These are phyloP conservation scores for Circinella umbellata DNA, from an alignment of 371 early-diverging fungal species.

Conservation along the genomic window DNA sequence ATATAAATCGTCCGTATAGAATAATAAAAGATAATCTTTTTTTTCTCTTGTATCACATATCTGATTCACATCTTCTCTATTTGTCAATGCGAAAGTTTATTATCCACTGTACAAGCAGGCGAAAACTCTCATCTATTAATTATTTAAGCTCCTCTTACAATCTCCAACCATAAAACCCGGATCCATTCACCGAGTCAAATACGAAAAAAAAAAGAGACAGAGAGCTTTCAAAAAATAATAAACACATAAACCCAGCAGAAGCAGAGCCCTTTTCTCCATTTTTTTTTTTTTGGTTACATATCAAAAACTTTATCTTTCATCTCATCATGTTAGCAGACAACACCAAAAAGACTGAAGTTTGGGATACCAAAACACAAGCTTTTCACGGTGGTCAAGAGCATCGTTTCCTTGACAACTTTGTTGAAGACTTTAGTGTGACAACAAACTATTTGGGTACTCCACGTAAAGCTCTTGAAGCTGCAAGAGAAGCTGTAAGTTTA, in stretches of 20 bases:
- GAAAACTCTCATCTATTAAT: too few species aligned
- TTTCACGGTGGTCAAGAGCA: conserved; percentile 92
- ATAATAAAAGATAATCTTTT: not conserved
- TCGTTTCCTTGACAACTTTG: conserved; percentile 77
- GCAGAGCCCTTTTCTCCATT: not conserved
- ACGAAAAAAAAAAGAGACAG: not conserved
- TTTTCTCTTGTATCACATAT: not conserved
- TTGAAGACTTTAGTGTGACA: conserved; percentile 89
- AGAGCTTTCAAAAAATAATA: too few species aligned
- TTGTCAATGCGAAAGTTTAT: too few species aligned
- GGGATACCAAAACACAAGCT: conserved; percentile 85
- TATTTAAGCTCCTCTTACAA: too few species aligned
- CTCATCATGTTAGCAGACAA: conserved; percentile 10
- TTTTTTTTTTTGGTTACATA: conserved; percentile 1
- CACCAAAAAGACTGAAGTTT: conserved; percentile 36
- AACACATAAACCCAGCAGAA: too few species aligned
- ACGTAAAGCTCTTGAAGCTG: conserved; percentile 69
- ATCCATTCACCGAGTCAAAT: not conserved
- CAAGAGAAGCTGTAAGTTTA: conserved; percentile 68
- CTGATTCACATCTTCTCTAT: too few species aligned
- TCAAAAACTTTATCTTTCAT: not conserved
- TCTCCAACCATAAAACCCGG: too few species aligned
- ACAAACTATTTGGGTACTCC: conserved; percentile 88
- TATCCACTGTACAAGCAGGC: too few species aligned
- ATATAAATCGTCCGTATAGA: not conserved